A percentile compares a stretch with the other conserved stretches of the same genome.
Conservation (phyloP, 768 basidiomycete species). For the Lyophyllum semitale region DNA sequence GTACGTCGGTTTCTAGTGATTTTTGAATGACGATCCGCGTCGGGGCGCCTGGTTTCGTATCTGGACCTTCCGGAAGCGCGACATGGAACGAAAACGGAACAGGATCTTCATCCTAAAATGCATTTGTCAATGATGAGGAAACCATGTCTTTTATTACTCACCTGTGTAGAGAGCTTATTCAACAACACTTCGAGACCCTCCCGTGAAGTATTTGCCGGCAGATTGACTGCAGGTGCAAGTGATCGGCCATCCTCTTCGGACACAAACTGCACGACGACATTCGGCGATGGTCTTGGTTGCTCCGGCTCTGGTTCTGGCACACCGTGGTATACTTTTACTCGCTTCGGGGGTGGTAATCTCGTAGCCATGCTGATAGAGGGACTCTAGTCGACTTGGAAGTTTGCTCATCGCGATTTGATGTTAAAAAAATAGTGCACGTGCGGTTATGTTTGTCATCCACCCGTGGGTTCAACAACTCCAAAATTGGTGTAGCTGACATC, state of each 20-base stretch:
- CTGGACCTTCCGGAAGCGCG: slow-evolving; percentile 58
- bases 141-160: slow-evolving; percentile 32
- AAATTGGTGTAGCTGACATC: slow-evolving; percentile 14
- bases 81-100: slow-evolving; percentile 93
- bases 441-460: slow-evolving; percentile 7
- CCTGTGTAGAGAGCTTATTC: slow-evolving; percentile 81
- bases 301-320: slow-evolving; percentile 64
- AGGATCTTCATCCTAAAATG: slow-evolving; percentile 75
- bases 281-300: slow-evolving; percentile 45
- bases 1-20: slow-evolving; percentile 81
- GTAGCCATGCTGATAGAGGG: slow-evolving; percentile 64
- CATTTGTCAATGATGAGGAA: slow-evolving; percentile 17
- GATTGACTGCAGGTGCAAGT: slow-evolving; percentile 84
- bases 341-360: slow-evolving; percentile 84
- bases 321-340: slow-evolving; percentile 81
- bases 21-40: slow-evolving; percentile 83
- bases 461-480: slow-evolving; percentile 14
- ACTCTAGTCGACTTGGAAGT: background rate
- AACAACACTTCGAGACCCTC: slow-evolving; percentile 87
- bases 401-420: slow-evolving; percentile 2
- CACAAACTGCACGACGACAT: slow-evolving; percentile 90
- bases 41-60: slow-evolving; percentile 52
- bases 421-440: slow-evolving; percentile 10
- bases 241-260: slow-evolving; percentile 81
- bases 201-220: slow-evolving; percentile 84